Evolutionary conservation across 2,329 filamentous ascomycete genomes (phyloP).

Genomic region (Byssochlamys sp.): DNA sequence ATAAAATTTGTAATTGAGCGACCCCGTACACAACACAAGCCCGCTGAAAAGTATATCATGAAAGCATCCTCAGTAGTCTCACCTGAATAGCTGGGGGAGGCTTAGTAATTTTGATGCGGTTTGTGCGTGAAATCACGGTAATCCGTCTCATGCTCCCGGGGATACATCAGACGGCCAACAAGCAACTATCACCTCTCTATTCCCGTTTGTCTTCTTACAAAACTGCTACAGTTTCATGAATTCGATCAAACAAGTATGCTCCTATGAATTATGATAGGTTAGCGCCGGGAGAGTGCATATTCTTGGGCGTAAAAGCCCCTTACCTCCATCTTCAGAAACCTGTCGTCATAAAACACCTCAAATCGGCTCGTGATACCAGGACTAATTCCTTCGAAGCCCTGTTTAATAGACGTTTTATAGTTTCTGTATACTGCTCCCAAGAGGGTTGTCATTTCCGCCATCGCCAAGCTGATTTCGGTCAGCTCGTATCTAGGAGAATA

Average conservation of each 20-base stretch:
- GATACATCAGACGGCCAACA: neutral
- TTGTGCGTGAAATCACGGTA: too few relatives aligned
- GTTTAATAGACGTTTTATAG: constrained; percentile 29
- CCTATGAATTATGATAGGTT: neutral
- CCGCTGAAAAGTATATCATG: too few relatives aligned
- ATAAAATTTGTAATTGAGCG: too few relatives aligned
- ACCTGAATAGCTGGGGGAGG: too few relatives aligned
- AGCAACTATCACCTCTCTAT: neutral
- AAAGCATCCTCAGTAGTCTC: too few relatives aligned
- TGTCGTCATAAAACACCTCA: constrained; percentile 33
- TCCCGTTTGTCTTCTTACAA: neutral
- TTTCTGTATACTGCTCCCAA: constrained; percentile 36
- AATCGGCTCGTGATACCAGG: constrained; percentile 36
- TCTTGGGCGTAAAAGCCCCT: constrained; percentile 1
- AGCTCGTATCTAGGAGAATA: neutral
- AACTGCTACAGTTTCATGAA: neutral
- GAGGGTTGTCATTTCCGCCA: constrained; percentile 43
- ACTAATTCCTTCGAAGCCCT: constrained; percentile 20
- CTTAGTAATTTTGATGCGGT: too few relatives aligned
- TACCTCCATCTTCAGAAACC: constrained; percentile 13
- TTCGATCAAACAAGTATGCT: constrained; percentile 1
- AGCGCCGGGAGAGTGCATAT: neutral
- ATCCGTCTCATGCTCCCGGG: neutral
- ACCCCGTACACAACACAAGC: too few relatives aligned
- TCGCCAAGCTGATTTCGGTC: constrained; percentile 31